These are phyloP conservation scores for Mentha longifolia DNA, from an alignment of 257 asterid genomes.

Conservation along the genomic window DNA sequence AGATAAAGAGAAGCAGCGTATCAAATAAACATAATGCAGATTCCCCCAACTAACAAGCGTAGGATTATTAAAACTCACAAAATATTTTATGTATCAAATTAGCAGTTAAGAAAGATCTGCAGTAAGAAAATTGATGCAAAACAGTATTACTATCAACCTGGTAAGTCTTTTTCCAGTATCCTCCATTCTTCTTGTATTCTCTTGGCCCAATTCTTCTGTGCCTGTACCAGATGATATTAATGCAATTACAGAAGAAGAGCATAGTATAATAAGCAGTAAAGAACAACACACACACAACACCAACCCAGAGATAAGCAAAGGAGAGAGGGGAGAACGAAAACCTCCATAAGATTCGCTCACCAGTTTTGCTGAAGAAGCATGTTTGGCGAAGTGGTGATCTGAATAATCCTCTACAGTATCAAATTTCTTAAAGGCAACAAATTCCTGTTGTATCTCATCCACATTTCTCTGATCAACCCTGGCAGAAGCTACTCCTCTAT, in stretches of 20 bases:
- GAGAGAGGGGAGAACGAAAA: constrained; percentile 5
- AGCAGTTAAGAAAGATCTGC: background rate
- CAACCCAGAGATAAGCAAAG: background rate
- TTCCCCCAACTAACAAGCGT: constrained; percentile 6
- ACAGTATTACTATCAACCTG: constrained; percentile 50
- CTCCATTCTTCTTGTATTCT: constrained; percentile 91
- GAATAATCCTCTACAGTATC: constrained; percentile 80
- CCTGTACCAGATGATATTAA: constrained; percentile 41
- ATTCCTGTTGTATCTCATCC: constrained; percentile 52
- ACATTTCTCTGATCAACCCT: constrained; percentile 35
- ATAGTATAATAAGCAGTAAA: background rate
- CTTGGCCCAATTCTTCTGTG: constrained; percentile 78
- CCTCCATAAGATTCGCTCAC: constrained; percentile 37
- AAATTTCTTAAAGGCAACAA: constrained; percentile 58
- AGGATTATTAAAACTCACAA: background rate
- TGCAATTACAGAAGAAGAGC: constrained; percentile 2
- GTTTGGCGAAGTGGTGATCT: constrained; percentile 58
- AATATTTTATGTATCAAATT: background rate
- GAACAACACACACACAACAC: background rate
- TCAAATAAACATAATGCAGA: background rate
- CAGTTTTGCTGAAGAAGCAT: constrained; percentile 48
- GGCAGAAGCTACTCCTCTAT: constrained; percentile 32
- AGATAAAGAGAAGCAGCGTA: constrained; percentile 5
- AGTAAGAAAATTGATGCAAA: constrained; percentile 4
- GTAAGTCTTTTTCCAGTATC: constrained; percentile 82